Percentiles rank a stretch among this genome's conserved stretches.
These are phyloP conservation scores for Lactuca saligna DNA, from an alignment of 129 eudicot species.

Conservation along the genomic window DNA sequence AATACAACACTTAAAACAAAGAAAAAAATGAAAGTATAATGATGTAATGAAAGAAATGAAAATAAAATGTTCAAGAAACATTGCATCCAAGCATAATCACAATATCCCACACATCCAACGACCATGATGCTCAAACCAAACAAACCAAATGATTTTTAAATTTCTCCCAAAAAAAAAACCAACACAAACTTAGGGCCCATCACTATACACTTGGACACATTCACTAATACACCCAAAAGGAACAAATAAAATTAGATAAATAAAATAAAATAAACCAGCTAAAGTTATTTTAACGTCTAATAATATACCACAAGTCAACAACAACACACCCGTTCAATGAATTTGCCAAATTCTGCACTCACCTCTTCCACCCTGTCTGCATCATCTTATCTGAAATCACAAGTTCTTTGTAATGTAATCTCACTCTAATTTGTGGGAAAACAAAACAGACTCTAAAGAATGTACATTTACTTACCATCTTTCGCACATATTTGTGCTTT, in stretches of 20 bases:
- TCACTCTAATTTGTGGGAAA: background rate
- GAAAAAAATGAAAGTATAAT: background rate
- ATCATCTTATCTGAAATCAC: constrained; percentile 52
- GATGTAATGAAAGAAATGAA: background rate
- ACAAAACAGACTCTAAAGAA: background rate
- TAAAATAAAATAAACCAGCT: constrained; percentile 27
- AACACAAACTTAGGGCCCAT: constrained; percentile 20
- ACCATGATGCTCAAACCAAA: constrained; percentile 9
- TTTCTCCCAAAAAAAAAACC: constrained; percentile 19
- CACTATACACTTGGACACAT: constrained; percentile 47
- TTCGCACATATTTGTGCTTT: constrained; percentile 41
- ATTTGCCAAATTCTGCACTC: constrained; percentile 27
- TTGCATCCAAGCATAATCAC: background rate
- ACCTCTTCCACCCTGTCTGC: constrained; percentile 70
- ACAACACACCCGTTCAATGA: background rate
- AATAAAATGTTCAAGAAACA: no score
- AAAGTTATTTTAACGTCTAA: constrained; percentile 20
- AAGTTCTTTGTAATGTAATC: constrained; percentile 6
- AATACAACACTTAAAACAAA: background rate
- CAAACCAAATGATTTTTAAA: constrained; percentile 21
- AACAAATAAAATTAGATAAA: constrained; percentile 12
- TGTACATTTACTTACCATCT: constrained; percentile 52
- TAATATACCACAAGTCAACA: constrained; percentile 26
- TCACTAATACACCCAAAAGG: constrained; percentile 17
- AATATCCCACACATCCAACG: background rate